Evolutionary conservation across 2,329 filamentous ascomycete species (phyloP).

Genomic region (Fusarium sp.): DNA sequence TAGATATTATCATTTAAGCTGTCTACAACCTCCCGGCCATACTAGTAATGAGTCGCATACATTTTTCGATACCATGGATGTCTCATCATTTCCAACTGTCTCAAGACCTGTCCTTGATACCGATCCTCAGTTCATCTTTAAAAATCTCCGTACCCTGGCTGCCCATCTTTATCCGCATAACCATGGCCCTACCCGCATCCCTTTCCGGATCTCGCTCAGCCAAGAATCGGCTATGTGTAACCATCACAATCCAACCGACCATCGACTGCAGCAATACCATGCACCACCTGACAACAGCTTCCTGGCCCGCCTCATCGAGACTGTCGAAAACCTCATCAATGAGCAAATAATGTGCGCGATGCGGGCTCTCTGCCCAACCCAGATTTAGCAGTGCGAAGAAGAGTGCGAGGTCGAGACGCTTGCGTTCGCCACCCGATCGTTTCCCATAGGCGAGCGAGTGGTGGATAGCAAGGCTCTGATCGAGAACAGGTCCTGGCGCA

Average conservation of each 20-base stretch:
- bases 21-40: too few species aligned
- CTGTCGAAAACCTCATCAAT: constrained; percentile 42
- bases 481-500: constrained; percentile 11
- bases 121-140: neutral
- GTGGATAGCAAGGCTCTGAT: constrained; percentile 19
- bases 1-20: too few species aligned
- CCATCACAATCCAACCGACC: constrained; percentile 34
- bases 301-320: constrained; percentile 34
- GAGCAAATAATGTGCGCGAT: constrained; percentile 38
- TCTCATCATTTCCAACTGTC: too few species aligned
- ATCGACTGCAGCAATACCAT: constrained; percentile 20
- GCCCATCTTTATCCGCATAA: constrained; percentile 34
- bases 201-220: constrained; percentile 22
- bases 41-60: too few species aligned
- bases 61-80: too few species aligned
- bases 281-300: constrained; percentile 34
- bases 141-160: constrained; percentile 21
- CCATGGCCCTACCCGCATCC: constrained; percentile 11
- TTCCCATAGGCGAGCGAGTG: constrained; percentile 33
- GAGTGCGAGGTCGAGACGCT: constrained; percentile 37
- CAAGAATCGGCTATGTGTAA: constrained; percentile 39
- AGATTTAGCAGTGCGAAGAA: constrained; percentile 43
- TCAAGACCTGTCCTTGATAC: neutral
- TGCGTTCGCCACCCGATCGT: constrained; percentile 39
- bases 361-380: constrained; percentile 21